A percentile compares a stretch with the other conserved stretches of the same genome.
Evolutionary conservation across 2,329 filamentous ascomycete genomes (phyloP).

Genomic region (Aspergillus candidus): DNA sequence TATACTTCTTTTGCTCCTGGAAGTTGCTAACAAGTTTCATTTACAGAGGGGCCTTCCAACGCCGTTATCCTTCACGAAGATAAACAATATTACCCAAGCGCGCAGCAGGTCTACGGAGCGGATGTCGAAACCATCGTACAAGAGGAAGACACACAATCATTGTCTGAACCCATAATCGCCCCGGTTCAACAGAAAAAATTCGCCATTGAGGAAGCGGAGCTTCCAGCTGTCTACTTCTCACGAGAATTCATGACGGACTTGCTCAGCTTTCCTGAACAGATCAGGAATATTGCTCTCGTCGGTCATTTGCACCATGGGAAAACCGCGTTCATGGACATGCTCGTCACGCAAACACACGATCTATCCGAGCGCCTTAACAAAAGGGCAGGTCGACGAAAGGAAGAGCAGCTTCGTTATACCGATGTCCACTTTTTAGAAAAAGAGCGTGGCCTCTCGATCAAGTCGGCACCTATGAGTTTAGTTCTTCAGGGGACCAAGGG

Average conservation of each 20-base stretch:
- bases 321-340: conserved; percentile 96
- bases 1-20: background rate
- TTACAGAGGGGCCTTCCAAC: conserved; percentile 81
- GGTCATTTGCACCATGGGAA: conserved; percentile 97
- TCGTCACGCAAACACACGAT: conserved; percentile 92
- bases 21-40: conserved; percentile 24
- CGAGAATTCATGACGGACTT: conserved; percentile 90
- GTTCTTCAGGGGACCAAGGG: conserved; percentile 81
- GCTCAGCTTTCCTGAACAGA: conserved; percentile 93
- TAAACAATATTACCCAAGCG: conserved; percentile 99
- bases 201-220: conserved; percentile 81
- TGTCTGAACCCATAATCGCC: conserved; percentile 87
- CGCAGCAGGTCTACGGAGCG: conserved; percentile 86
- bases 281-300: conserved; percentile 83
- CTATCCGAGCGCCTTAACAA: conserved; percentile 72
- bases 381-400: conserved; percentile 70
- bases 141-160: conserved; percentile 91
- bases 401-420: conserved; percentile 91
- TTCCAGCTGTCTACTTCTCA: conserved; percentile 82
- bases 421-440: conserved; percentile 86
- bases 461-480: conserved; percentile 89
- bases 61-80: conserved; percentile 98
- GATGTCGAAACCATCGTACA: conserved; percentile 95
- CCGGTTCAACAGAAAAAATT: conserved; percentile 95
- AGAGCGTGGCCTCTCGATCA: conserved; percentile 84